phyloP scores from a whole-genome alignment of 768 basidiomycete genomes.

The Rubroboletus pulcherrimus region DNA sequence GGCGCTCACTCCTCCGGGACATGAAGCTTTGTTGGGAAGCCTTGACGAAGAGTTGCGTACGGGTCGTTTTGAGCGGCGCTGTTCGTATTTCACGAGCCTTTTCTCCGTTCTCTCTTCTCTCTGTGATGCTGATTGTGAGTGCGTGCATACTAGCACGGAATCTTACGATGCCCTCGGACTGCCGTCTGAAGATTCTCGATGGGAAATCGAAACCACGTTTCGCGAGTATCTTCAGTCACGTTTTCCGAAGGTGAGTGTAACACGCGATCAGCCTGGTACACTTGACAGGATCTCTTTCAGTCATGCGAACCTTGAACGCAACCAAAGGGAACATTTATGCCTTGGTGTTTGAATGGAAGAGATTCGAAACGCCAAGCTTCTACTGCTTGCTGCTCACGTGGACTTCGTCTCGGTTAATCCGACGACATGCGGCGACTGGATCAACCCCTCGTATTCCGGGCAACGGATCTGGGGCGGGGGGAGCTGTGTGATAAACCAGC shows the following conservation, averaged over 20 bases:
- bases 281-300: constrained; percentile 24
- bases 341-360: constrained; percentile 59
- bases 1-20: constrained; percentile 9
- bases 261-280: neutral
- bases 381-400: constrained; percentile 47
- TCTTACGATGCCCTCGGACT: constrained; percentile 44
- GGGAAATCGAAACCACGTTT: constrained; percentile 28
- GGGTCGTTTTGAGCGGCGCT: constrained; percentile 33
- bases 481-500: constrained; percentile 40
- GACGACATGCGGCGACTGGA: constrained; percentile 44
- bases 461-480: constrained; percentile 49
- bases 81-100: constrained; percentile 31
- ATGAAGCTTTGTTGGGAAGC: constrained; percentile 2
- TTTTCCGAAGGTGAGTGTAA: constrained; percentile 54
- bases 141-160: constrained; percentile 41
- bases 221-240: constrained; percentile 34
- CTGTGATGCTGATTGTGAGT: neutral
- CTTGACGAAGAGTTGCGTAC: constrained; percentile 24
- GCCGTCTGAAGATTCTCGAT: neutral
- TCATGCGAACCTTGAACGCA: constrained; percentile 45
- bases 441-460: constrained; percentile 47
- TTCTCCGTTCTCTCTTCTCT: neutral
- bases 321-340: constrained; percentile 60
- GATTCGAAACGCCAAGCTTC: constrained; percentile 51
- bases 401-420: constrained; percentile 53